A percentile compares a stretch with the other conserved stretches of the same genome.
These are phyloP conservation scores for Ustilago shanxiensis DNA, from an alignment of 1,284 basidiomycete species.

Conservation along the genomic window DNA sequence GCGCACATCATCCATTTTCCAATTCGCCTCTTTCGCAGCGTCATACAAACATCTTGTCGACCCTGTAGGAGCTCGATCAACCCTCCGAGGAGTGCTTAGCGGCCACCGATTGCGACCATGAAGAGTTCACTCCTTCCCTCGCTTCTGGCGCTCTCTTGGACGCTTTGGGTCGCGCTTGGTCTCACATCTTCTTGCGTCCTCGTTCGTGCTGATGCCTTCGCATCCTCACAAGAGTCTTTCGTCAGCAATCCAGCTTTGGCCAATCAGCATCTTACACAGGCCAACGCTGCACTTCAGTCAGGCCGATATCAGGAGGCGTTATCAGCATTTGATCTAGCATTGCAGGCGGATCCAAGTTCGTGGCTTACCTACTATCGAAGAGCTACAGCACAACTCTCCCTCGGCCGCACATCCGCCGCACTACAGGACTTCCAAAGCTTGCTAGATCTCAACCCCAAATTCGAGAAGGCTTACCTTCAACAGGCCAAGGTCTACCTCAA, in stretches of 20 bases:
- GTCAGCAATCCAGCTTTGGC: constrained; percentile 29
- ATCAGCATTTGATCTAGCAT: constrained; percentile 58
- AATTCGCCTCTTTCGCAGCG: neutral
- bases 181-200: constrained; percentile 28
- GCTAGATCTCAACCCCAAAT: constrained; percentile 62
- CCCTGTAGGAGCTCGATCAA: neutral
- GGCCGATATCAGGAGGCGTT: constrained; percentile 61
- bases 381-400: constrained; percentile 66
- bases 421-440: constrained; percentile 60
- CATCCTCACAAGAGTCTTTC: constrained; percentile 11
- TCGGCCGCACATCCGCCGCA: constrained; percentile 63
- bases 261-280: constrained; percentile 49
- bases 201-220: constrained; percentile 26
- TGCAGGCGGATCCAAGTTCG: constrained; percentile 56
- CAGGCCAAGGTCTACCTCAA: constrained; percentile 62
- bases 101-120: constrained; percentile 14
- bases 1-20: neutral
- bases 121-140: constrained; percentile 34
- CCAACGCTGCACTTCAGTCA: constrained; percentile 59
- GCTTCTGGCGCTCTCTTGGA: constrained; percentile 45
- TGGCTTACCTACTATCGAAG: constrained; percentile 67
- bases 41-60: neutral
- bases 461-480: constrained; percentile 65
- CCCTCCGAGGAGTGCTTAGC: neutral
- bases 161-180: constrained; percentile 38